Percentiles rank a stretch among this genome's conserved stretches.
Conservation (phyloP, 345 rosid genomes). For the Crucihimalaya himalaica region DNA sequence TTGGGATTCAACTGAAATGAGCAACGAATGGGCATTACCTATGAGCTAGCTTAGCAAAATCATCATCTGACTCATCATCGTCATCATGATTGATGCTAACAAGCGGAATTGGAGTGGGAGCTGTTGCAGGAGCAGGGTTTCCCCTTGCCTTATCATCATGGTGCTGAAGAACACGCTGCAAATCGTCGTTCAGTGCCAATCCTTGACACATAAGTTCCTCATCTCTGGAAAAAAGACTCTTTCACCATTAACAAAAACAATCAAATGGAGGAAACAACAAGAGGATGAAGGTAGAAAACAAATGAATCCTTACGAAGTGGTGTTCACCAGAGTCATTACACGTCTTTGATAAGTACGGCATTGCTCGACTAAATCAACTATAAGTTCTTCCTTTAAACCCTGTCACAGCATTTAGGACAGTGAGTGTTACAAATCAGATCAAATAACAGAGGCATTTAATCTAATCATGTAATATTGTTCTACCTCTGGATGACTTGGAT, state of each 20-base stretch:
- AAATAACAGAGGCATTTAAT: conserved; percentile 5
- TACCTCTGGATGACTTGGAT: conserved; percentile 83
- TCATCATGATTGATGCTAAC: conserved; percentile 56
- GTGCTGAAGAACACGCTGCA: conserved; percentile 79
- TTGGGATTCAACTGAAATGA: not conserved
- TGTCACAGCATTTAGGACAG: conserved; percentile 43
- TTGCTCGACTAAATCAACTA: conserved; percentile 89
- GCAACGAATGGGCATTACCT: conserved; percentile 47
- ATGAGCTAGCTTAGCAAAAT: conserved; percentile 78
- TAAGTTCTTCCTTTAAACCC: conserved; percentile 84
- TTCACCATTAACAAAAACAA: conserved; percentile 30
- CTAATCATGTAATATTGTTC: conserved; percentile 6
- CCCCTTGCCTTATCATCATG: conserved; percentile 87
- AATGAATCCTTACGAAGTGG: conserved; percentile 57
- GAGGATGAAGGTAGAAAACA: not conserved
- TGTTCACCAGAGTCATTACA: conserved; percentile 78
- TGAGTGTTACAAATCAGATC: conserved; percentile 2
- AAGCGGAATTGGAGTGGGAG: conserved; percentile 57
- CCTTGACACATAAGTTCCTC: conserved; percentile 86
- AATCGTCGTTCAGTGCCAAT: conserved; percentile 74
- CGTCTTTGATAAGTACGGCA: conserved; percentile 85
- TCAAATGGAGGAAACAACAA: conserved; percentile 1
- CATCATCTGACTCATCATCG: conserved; percentile 90
- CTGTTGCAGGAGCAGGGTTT: conserved; percentile 44
- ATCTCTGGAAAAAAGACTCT: conserved; percentile 52